Percentiles rank a stretch among this genome's conserved stretches.
Evolutionary conservation across 495 filamentous ascomycete genomes (phyloP).

Genomic region (Aspergillus bridgeri): DNA sequence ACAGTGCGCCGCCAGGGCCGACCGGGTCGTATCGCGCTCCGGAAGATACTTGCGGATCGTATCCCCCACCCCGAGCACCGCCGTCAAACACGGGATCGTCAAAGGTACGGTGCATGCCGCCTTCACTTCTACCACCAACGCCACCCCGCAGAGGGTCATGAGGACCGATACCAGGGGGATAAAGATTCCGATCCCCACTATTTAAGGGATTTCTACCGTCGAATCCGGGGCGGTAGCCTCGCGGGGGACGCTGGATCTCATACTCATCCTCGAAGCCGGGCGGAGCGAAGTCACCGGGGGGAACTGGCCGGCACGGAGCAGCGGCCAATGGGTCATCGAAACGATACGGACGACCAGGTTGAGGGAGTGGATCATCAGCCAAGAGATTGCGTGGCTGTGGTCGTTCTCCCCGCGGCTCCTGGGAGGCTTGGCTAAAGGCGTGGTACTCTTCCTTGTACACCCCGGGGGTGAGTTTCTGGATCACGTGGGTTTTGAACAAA

Average conservation of each 20-base stretch:
- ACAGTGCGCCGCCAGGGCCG: constrained; percentile 65
- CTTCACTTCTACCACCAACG: constrained; percentile 55
- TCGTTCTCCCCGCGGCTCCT: constrained; percentile 30
- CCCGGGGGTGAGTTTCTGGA: constrained; percentile 74
- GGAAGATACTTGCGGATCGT: constrained; percentile 46
- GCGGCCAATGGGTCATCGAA: constrained; percentile 66
- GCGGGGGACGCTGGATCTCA: constrained; percentile 69
- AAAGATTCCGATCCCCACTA: constrained; percentile 81
- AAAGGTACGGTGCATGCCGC: constrained; percentile 94
- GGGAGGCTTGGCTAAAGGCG: constrained; percentile 37
- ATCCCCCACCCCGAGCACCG: constrained; percentile 49
- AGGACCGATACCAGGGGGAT: constrained; percentile 82
- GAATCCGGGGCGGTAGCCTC: constrained; percentile 43
- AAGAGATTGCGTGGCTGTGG: constrained; percentile 47
- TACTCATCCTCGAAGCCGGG: constrained; percentile 94
- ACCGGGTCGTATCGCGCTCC: constrained; percentile 77
- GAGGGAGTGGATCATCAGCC: constrained; percentile 48
- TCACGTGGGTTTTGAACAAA: constrained; percentile 69
- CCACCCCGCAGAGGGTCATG: constrained; percentile 72
- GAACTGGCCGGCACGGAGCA: constrained; percentile 60
- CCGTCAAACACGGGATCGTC: constrained; percentile 88
- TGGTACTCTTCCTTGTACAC: constrained; percentile 75
- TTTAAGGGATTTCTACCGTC: constrained; percentile 55
- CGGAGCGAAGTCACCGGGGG: constrained; percentile 74
- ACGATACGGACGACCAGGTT: constrained; percentile 61